A percentile compares a stretch with the other conserved stretches of the same genome.
These are phyloP conservation scores for Cryptosporidium meleagridis DNA, from an alignment of 169 alveolate genomes.

Conservation along the genomic window DNA sequence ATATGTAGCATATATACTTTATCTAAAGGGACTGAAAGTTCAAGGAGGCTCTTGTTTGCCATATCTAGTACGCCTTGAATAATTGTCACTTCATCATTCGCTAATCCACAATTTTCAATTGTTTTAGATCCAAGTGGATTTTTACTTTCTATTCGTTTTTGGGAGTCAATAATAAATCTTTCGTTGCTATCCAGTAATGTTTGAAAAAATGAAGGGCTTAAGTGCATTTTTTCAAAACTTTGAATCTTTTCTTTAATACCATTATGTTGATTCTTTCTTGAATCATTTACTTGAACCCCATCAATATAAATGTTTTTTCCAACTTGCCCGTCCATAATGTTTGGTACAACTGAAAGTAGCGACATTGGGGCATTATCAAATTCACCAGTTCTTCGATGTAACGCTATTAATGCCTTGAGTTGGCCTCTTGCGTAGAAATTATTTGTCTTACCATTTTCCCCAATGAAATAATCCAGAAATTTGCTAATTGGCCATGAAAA, in stretches of 20 bases:
- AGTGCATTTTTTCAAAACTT: constrained; percentile 16
- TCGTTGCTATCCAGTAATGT: background rate
- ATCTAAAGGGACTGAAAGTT: constrained; percentile 81
- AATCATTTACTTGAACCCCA: background rate
- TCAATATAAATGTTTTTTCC: background rate
- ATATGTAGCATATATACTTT: constrained; percentile 82
- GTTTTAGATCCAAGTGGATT: background rate
- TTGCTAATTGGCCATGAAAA: constrained; percentile 87
- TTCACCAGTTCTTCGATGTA: constrained; percentile 70
- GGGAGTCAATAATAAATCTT: background rate
- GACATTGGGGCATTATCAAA: constrained; percentile 49
- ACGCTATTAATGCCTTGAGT: constrained; percentile 72
- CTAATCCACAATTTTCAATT: constrained; percentile 49
- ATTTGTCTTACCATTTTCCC: constrained; percentile 82
- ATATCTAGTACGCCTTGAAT: constrained; percentile 87
- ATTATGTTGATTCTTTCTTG: background rate
- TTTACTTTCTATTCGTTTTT: background rate
- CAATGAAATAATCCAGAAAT: constrained; percentile 86
- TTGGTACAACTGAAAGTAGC: constrained; percentile 23
- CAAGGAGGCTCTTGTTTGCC: constrained; percentile 79
- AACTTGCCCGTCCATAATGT: background rate
- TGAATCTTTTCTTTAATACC: background rate
- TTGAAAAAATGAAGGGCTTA: background rate
- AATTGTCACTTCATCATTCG: constrained; percentile 81
- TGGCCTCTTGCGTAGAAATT: constrained; percentile 75